phyloP scores from a whole-genome alignment of 1,284 basidiomycete species.

The Mycena citricolor region DNA sequence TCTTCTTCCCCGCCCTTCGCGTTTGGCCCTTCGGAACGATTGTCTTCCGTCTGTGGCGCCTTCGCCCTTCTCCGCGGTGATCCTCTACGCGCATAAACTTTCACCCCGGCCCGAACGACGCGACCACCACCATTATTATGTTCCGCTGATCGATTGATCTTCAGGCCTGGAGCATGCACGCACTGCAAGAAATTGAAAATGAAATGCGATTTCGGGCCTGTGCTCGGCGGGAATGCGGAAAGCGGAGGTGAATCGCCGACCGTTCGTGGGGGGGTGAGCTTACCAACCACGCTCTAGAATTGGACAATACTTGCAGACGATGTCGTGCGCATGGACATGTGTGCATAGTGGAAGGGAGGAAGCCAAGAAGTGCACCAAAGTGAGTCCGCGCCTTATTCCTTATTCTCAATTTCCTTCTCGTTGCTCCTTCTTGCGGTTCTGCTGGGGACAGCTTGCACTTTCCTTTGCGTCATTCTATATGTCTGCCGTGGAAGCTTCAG shows the following conservation, averaged over 20 bases:
- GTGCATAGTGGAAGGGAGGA: slow-evolving; percentile 79
- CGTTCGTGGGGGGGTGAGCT: slow-evolving; percentile 10
- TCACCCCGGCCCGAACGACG: too few relatives aligned
- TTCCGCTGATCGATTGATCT: too few relatives aligned
- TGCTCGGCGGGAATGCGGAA: not conserved
- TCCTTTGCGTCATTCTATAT: too few relatives aligned
- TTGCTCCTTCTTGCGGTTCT: slow-evolving; percentile 7
- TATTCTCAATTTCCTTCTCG: slow-evolving; percentile 11
- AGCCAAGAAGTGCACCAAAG: slow-evolving; percentile 74
- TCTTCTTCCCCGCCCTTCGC: too few relatives aligned
- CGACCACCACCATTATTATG: too few relatives aligned
- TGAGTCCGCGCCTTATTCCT: slow-evolving; percentile 45
- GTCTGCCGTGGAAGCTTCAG: too few relatives aligned
- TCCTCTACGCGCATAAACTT: too few relatives aligned
- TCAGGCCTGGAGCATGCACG: slow-evolving; percentile 74
- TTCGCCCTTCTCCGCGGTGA: too few relatives aligned
- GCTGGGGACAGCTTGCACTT: not conserved
- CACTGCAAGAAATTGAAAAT: slow-evolving; percentile 79
- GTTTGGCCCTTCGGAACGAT: too few relatives aligned
- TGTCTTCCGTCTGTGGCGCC: too few relatives aligned
- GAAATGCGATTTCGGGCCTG: slow-evolving; percentile 23
- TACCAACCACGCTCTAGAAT: slow-evolving; percentile 69
- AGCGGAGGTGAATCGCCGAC: slow-evolving; percentile 6
- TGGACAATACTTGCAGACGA: slow-evolving; percentile 68
- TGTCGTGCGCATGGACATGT: slow-evolving; percentile 67